Conservation (phyloP, 2,329 filamentous ascomycete genomes). For the Myriosclerotinia duriaeana region DNA sequence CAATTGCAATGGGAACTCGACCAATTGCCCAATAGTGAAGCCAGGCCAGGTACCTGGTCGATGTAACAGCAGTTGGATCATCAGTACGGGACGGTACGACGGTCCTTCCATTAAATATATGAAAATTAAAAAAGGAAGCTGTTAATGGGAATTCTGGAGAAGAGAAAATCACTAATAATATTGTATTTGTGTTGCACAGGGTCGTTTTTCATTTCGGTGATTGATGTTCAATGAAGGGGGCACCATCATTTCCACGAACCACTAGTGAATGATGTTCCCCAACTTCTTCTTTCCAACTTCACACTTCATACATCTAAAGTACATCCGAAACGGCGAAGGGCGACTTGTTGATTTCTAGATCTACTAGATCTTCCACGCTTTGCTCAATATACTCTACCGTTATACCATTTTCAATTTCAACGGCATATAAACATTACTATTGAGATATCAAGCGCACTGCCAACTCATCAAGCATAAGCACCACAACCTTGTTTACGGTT, state of each 20-base stretch:
- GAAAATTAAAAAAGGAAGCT: neutral
- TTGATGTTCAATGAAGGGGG: constrained; percentile 5
- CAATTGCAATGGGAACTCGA: constrained; percentile 2
- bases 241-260: constrained; percentile 1
- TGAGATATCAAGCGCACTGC: constrained; percentile 41
- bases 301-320: constrained; percentile 7
- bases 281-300: neutral
- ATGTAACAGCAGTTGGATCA: constrained; percentile 6
- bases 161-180: neutral
- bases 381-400: constrained; percentile 39
- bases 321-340: neutral
- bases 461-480: constrained; percentile 50
- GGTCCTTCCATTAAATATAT: constrained; percentile 10
- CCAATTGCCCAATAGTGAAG: constrained; percentile 1
- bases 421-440: constrained; percentile 50
- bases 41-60: constrained; percentile 9
- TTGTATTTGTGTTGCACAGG: constrained; percentile 4
- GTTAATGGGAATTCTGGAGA: neutral
- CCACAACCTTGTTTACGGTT: constrained; percentile 45
- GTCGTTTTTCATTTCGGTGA: neutral
- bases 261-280: neutral
- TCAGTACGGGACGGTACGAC: constrained; percentile 12
- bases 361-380: constrained; percentile 30
- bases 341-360: constrained; percentile 20
- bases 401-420: constrained; percentile 44